phyloP scores from a whole-genome alignment of 192 early-diverging fungal genomes.

The Coemansia sp. region DNA sequence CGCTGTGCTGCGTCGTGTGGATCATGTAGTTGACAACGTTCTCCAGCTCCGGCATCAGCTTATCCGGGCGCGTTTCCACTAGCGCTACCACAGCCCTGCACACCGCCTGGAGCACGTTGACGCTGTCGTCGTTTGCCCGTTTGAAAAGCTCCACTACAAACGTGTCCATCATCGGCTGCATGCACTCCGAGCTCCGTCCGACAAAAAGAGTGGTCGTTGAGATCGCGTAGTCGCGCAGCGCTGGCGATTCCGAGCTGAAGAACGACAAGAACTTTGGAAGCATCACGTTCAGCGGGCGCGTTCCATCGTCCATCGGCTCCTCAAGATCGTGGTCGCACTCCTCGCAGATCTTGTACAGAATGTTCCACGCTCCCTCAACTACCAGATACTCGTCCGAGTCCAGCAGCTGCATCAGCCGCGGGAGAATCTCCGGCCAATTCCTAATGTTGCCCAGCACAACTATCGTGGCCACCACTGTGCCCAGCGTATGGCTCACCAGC shows the following conservation, averaged over 20 bases:
- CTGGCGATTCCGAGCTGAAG: conserved; percentile 73
- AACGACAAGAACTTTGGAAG: conserved; percentile 86
- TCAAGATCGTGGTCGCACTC: conserved; percentile 84
- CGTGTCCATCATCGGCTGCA: conserved; percentile 55
- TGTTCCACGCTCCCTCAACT: conserved; percentile 85
- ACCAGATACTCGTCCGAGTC: conserved; percentile 67
- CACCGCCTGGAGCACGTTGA: conserved; percentile 85
- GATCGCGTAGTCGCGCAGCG: conserved; percentile 81
- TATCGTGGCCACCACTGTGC: conserved; percentile 87
- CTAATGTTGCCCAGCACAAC: conserved; percentile 65
- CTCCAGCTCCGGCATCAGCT: conserved; percentile 81
- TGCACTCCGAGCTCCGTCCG: conserved; percentile 65
- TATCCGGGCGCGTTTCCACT: conserved; percentile 82
- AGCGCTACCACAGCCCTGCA: conserved; percentile 93
- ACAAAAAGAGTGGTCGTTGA: conserved; percentile 87
- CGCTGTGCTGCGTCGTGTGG: conserved; percentile 81
- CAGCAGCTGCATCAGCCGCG: conserved; percentile 74
- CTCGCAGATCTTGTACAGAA: conserved; percentile 94
- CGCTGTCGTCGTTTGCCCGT: conserved; percentile 78
- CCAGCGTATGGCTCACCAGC: conserved; percentile 77
- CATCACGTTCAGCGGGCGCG: conserved; percentile 78
- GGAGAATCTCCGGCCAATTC: conserved; percentile 84
- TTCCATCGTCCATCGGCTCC: conserved; percentile 66
- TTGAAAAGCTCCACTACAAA: conserved; percentile 70
- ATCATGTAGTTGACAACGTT: conserved; percentile 96